These are phyloP conservation scores for Leishmania mexicana DNA, from an alignment of 208 protist species.

Conservation along the genomic window DNA sequence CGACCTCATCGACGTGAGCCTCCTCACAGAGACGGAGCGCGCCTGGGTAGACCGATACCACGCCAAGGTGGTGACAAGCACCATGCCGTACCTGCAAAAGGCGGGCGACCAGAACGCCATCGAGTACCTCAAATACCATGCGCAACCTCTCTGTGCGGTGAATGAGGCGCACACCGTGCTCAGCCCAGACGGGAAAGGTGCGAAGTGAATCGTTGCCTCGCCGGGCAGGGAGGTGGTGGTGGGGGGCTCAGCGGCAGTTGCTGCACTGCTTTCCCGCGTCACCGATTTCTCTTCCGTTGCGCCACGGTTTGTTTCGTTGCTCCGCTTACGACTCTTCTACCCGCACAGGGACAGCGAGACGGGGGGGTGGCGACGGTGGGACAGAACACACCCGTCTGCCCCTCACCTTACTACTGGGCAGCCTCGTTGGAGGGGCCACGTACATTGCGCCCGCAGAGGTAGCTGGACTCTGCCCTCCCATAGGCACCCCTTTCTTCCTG, in stretches of 20 bases:
- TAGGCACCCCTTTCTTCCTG: neutral
- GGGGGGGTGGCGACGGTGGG: neutral
- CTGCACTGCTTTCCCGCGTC: no score
- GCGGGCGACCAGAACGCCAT: constrained; percentile 54
- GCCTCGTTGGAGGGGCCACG: neutral
- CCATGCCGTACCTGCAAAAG: constrained; percentile 53
- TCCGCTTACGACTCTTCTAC: neutral
- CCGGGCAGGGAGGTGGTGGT: neutral
- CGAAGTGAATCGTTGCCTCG: neutral
- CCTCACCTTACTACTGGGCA: neutral
- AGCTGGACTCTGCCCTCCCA: neutral
- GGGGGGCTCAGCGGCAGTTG: neutral
- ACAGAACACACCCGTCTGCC: neutral
- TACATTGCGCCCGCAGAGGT: neutral
- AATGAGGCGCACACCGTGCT: neutral
- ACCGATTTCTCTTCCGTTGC: neutral
- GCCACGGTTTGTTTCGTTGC: neutral
- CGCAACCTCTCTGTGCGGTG: constrained; percentile 37
- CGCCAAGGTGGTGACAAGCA: constrained; percentile 38
- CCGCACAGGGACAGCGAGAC: neutral
- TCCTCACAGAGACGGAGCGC: constrained; percentile 75
- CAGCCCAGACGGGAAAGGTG: neutral
- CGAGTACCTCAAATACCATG: constrained; percentile 78
- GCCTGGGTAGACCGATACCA: constrained; percentile 86
- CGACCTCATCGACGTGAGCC: constrained; percentile 83